phyloP scores from a whole-genome alignment of 345 rosid species.

The Gossypium bickii region DNA sequence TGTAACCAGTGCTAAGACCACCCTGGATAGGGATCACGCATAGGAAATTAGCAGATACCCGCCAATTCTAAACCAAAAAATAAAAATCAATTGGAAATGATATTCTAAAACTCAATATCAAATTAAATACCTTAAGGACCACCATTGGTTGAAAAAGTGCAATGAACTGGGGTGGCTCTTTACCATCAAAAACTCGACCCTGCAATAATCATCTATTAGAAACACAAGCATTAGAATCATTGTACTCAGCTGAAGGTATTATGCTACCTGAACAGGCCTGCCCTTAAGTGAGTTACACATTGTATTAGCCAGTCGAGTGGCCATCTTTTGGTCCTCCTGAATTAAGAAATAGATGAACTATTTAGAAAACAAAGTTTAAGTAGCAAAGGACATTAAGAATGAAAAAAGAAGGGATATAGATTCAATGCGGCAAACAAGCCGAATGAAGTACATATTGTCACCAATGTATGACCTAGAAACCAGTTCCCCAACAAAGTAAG shows the following conservation, averaged over 20 bases:
- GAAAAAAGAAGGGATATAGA: not conserved
- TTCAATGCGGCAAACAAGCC: not conserved
- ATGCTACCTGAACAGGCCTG: constrained; percentile 85
- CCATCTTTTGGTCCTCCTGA: constrained; percentile 89
- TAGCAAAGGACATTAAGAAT: not conserved
- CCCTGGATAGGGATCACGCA: constrained; percentile 49
- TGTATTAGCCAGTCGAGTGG: constrained; percentile 62
- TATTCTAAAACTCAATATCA: constrained; percentile 15
- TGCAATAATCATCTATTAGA: constrained; percentile 18
- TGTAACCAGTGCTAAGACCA: constrained; percentile 91
- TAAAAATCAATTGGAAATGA: not conserved
- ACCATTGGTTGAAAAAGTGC: constrained; percentile 93
- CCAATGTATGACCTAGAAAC: constrained; percentile 3
- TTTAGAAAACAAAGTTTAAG: constrained; percentile 3
- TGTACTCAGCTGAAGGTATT: constrained; percentile 14
- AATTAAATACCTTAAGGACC: constrained; percentile 68
- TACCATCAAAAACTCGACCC: constrained; percentile 60
- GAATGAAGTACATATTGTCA: not conserved
- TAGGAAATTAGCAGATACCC: constrained; percentile 15
- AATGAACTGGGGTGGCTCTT: constrained; percentile 92
- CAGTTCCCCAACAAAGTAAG: not conserved
- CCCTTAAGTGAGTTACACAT: constrained; percentile 86
- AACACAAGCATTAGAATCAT: constrained; percentile 14
- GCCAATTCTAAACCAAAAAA: not conserved
- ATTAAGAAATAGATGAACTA: constrained; percentile 12